phyloP scores from a whole-genome alignment of 2,329 filamentous ascomycete genomes.

The Arachnomyces sp. region DNA sequence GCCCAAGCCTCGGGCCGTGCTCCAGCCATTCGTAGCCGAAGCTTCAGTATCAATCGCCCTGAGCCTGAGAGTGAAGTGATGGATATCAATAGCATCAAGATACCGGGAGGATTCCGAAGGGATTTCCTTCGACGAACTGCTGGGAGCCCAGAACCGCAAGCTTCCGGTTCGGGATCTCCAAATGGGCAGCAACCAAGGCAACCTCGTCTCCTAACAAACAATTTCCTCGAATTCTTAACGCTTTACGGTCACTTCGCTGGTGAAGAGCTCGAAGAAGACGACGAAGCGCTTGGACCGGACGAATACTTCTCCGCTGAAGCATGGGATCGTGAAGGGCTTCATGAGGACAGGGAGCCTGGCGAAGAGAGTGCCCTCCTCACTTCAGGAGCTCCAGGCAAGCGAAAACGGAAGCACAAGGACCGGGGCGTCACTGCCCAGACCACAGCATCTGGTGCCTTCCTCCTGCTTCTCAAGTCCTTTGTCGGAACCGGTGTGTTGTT shows the following conservation, averaged over 20 bases:
- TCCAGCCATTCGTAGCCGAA: conserved; percentile 66
- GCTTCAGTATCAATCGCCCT: conserved; percentile 69
- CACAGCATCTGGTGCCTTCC: conserved; percentile 66
- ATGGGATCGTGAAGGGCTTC: conserved; percentile 45
- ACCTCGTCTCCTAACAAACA: conserved; percentile 67
- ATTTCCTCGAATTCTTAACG: conserved; percentile 90
- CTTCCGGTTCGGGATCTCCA: conserved; percentile 27
- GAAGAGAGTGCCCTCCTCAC: conserved; percentile 78
- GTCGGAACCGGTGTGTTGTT: conserved; percentile 95
- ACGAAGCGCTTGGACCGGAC: conserved; percentile 75
- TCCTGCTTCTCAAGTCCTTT: conserved; percentile 92
- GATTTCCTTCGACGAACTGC: conserved; percentile 75
- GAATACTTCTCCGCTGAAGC: conserved; percentile 84
- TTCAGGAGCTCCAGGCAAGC: conserved; percentile 57
- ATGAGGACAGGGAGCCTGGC: conserved; percentile 63
- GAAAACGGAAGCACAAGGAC: conserved; percentile 66
- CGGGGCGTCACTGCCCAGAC: conserved; percentile 68
- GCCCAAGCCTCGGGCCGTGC: conserved; percentile 49
- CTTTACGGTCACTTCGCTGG: conserved; percentile 97
- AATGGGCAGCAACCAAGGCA: conserved; percentile 30
- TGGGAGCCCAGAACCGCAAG: conserved; percentile 51
- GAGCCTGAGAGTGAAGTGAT: conserved; percentile 71
- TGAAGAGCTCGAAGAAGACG: conserved; percentile 92
- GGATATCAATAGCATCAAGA: conserved; percentile 82
- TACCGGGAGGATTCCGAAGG: conserved; percentile 86